These are phyloP conservation scores for Hypoxylon sp. DNA, from an alignment of 2,329 filamentous ascomycete species.

Conservation along the genomic window DNA sequence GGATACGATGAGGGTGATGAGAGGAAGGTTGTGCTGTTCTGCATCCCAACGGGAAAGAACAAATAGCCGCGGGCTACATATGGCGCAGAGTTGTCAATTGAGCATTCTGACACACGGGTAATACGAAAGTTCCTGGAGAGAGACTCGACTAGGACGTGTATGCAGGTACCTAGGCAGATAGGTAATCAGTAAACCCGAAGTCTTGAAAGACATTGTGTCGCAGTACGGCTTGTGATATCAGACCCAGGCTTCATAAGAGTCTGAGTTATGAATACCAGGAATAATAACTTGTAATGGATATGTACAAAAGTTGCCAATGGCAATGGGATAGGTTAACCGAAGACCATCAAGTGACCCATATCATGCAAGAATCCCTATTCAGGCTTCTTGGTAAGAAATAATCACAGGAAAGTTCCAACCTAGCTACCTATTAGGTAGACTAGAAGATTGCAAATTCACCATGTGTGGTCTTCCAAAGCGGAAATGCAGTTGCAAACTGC, in stretches of 20 bases:
- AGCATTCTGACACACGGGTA: background rate
- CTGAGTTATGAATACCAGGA: background rate
- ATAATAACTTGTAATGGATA: background rate
- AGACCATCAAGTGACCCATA: background rate
- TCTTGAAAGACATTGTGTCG: background rate
- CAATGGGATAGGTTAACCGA: background rate
- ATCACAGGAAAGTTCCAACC: too few species aligned
- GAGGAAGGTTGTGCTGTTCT: constrained; percentile 67
- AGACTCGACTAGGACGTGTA: background rate
- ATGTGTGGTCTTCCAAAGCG: too few species aligned
- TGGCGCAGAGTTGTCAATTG: background rate
- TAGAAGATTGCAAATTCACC: too few species aligned
- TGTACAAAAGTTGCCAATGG: background rate
- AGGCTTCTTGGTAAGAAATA: background rate
- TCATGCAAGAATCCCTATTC: background rate
- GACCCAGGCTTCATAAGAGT: background rate
- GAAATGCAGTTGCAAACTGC: too few species aligned
- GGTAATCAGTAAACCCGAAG: background rate
- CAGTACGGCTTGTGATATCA: background rate
- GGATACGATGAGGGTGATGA: constrained; percentile 65
- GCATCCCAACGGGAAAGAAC: constrained; percentile 68
- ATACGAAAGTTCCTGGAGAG: constrained; percentile 12
- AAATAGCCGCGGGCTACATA: constrained; percentile 50
- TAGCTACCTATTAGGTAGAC: too few species aligned
- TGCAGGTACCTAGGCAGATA: background rate